These are phyloP conservation scores for Prunus salicina DNA, from an alignment of 306 rosid genomes.

Conservation along the genomic window DNA sequence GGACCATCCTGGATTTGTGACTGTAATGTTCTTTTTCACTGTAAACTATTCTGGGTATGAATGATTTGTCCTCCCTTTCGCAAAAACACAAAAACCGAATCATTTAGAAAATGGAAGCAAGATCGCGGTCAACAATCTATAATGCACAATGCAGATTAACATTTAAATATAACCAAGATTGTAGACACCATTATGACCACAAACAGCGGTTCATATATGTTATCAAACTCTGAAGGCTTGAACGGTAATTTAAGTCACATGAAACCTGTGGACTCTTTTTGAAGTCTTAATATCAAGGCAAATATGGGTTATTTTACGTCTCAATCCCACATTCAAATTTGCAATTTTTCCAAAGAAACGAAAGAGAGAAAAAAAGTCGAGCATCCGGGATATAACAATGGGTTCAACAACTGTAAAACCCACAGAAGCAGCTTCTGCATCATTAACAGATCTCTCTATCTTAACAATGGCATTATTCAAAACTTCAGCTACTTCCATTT, in stretches of 20 bases:
- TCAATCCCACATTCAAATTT: background rate
- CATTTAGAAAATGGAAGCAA: background rate
- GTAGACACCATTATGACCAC: background rate
- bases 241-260: background rate
- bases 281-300: background rate
- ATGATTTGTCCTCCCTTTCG: no score
- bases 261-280: background rate
- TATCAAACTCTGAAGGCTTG: background rate
- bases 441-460: slow-evolving; percentile 32
- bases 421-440: slow-evolving; percentile 35
- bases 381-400: slow-evolving; percentile 15
- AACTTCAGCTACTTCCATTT: slow-evolving; percentile 27
- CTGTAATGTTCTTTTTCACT: no score
- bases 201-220: background rate
- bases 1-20: no score
- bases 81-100: no score
- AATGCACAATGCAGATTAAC: background rate
- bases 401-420: slow-evolving; percentile 28
- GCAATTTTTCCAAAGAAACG: background rate
- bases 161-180: background rate
- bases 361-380: slow-evolving; percentile 6
- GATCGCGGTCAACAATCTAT: background rate
- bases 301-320: background rate
- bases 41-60: no score
- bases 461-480: slow-evolving; percentile 53